These are phyloP conservation scores for Aureobasidium vineae DNA, from an alignment of 2,329 filamentous ascomycete species.

Conservation along the genomic window DNA sequence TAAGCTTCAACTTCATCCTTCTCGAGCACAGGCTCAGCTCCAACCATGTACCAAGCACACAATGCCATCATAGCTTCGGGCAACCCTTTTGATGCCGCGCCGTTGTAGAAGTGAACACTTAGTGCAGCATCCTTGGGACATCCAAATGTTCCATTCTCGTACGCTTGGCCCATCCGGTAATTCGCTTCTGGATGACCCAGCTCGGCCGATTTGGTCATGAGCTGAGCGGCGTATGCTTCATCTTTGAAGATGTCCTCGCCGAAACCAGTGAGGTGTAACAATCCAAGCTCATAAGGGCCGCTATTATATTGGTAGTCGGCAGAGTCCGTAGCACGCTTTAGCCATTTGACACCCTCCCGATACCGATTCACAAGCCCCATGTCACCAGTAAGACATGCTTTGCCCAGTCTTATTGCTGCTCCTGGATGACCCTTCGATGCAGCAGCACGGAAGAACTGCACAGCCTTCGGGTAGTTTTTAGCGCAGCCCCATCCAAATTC, in stretches of 20 bases:
- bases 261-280: slow-evolving; percentile 88
- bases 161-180: slow-evolving; percentile 89
- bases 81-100: slow-evolving; percentile 80
- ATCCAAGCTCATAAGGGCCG: slow-evolving; percentile 85
- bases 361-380: slow-evolving; percentile 81
- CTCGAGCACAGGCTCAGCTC: slow-evolving; percentile 84
- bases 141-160: slow-evolving; percentile 83
- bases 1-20: slow-evolving; percentile 96
- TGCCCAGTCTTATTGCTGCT: slow-evolving; percentile 87
- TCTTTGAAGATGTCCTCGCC: slow-evolving; percentile 94
- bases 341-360: slow-evolving; percentile 90
- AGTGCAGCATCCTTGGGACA: slow-evolving; percentile 90
- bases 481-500: slow-evolving; percentile 97
- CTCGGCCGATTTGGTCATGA: slow-evolving; percentile 93
- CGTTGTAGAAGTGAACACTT: slow-evolving; percentile 96
- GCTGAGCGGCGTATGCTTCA: slow-evolving; percentile 82
- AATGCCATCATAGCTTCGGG: slow-evolving; percentile 94
- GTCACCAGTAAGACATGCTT: slow-evolving; percentile 85
- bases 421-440: slow-evolving; percentile 94
- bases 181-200: slow-evolving; percentile 84
- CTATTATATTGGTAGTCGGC: slow-evolving; percentile 90
- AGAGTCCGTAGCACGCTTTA: slow-evolving; percentile 87
- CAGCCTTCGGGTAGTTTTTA: slow-evolving; percentile 84
- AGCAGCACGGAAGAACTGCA: slow-evolving; percentile 86
- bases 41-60: slow-evolving; percentile 98